Conservation (phyloP, 2,329 filamentous ascomycete genomes). For the Fusarium circinatum region DNA sequence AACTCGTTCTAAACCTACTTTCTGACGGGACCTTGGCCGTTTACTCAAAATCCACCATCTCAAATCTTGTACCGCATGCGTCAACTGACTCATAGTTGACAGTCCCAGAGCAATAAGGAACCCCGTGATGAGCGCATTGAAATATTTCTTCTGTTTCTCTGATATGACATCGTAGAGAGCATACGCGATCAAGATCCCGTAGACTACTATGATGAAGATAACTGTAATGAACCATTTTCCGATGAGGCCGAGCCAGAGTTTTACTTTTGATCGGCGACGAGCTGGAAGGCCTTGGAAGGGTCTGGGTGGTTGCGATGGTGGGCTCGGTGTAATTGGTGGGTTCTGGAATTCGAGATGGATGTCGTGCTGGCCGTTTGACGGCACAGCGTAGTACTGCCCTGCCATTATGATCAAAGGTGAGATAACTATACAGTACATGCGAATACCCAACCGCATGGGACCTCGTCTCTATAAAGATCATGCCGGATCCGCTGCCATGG, state of each 20-base stretch:
- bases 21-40: neutral
- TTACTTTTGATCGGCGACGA: neutral
- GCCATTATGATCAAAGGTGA: neutral
- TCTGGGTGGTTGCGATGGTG: neutral
- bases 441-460: neutral
- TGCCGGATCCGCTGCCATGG: neutral
- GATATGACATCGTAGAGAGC: neutral
- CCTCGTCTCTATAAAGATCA: neutral
- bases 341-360: neutral
- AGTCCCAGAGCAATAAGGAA: neutral
- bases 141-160: neutral
- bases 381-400: neutral
- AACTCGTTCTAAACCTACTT: neutral
- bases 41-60: neutral
- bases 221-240: neutral
- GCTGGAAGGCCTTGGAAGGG: neutral
- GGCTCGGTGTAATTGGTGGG: neutral
- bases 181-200: neutral
- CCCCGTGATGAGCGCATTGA: neutral
- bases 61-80: neutral
- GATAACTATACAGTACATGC: neutral
- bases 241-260: neutral
- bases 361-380: neutral
- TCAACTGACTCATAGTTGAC: neutral
- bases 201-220: neutral